Conservation (phyloP, 177 flowering plant species). For the Vitis hybrid region DNA sequence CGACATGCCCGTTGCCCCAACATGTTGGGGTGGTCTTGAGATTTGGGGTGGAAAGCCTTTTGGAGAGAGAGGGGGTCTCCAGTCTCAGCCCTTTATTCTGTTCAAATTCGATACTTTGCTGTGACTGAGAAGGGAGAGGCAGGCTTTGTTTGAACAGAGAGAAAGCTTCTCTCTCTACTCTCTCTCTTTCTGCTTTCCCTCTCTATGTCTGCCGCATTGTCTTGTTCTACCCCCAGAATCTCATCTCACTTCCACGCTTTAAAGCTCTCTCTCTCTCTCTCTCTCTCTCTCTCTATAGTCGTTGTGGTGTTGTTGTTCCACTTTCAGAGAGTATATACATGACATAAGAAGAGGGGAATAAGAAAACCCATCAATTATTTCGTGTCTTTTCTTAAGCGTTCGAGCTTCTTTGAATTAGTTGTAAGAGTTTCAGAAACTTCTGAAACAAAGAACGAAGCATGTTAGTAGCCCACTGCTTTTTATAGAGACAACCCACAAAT, state of each 20-base stretch:
- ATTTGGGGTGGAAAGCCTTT: slow-evolving; percentile 23
- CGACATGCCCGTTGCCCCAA: slow-evolving; percentile 32
- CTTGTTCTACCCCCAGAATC: slow-evolving; percentile 35
- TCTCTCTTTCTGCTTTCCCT: slow-evolving; percentile 24
- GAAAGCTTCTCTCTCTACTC: slow-evolving; percentile 9
- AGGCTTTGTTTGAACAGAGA: slow-evolving; percentile 17
- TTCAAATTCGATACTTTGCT: slow-evolving; percentile 45
- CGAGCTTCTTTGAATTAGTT: neutral
- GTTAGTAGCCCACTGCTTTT: neutral
- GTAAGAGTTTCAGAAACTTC: slow-evolving; percentile 3
- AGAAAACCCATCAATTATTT: slow-evolving; percentile 10
- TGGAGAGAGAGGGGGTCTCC: slow-evolving; percentile 10
- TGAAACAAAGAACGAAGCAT: neutral
- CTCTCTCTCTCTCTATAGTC: slow-evolving; percentile 11
- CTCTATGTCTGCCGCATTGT: slow-evolving; percentile 40
- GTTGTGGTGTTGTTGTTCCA: slow-evolving; percentile 7
- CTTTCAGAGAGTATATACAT: neutral
- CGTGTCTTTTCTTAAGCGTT: slow-evolving; percentile 10
- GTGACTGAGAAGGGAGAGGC: slow-evolving; percentile 41
- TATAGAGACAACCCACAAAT: slow-evolving; percentile 6
- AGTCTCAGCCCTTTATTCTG: slow-evolving; percentile 44
- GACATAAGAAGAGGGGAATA: slow-evolving; percentile 8
- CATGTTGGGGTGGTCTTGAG: slow-evolving; percentile 28
- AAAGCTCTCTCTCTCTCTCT: slow-evolving; percentile 3
- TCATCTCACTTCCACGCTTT: slow-evolving; percentile 29